Conservation (phyloP, 106 monocot genomes). For the Cymbidium sinense region DNA sequence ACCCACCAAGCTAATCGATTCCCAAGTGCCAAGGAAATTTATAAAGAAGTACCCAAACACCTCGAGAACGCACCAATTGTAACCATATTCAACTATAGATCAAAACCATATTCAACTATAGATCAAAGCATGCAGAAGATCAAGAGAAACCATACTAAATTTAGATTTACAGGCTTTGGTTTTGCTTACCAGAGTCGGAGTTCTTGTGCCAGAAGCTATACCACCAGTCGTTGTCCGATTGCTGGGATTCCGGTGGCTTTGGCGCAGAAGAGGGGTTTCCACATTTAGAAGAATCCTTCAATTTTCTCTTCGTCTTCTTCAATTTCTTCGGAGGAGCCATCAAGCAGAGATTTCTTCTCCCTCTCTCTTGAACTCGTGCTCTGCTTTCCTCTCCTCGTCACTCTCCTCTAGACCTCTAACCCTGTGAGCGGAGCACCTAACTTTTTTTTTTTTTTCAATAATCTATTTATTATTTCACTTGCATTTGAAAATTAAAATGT, state of each 20-base stretch:
- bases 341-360: not conserved
- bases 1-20: too few relatives aligned
- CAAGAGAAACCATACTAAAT: not conserved
- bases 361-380: not conserved
- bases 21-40: not conserved
- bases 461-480: too few relatives aligned
- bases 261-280: constrained; percentile 7
- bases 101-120: not conserved
- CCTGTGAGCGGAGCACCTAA: too few relatives aligned
- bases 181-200: constrained; percentile 16
- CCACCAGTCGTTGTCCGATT: constrained; percentile 46
- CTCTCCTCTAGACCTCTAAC: not conserved
- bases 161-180: not conserved
- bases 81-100: not conserved
- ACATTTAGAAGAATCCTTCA: constrained; percentile 18
- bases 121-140: not conserved
- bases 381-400: not conserved
- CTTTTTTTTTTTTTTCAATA: too few relatives aligned
- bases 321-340: constrained; percentile 49
- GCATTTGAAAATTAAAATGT: too few relatives aligned
- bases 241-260: constrained; percentile 16
- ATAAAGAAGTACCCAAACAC: not conserved
- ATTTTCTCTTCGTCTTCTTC: constrained; percentile 41
- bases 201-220: constrained; percentile 39
- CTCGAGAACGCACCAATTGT: not conserved